phyloP scores from a whole-genome alignment of 2,329 filamentous ascomycete species.

The Verticillium tricorpus region DNA sequence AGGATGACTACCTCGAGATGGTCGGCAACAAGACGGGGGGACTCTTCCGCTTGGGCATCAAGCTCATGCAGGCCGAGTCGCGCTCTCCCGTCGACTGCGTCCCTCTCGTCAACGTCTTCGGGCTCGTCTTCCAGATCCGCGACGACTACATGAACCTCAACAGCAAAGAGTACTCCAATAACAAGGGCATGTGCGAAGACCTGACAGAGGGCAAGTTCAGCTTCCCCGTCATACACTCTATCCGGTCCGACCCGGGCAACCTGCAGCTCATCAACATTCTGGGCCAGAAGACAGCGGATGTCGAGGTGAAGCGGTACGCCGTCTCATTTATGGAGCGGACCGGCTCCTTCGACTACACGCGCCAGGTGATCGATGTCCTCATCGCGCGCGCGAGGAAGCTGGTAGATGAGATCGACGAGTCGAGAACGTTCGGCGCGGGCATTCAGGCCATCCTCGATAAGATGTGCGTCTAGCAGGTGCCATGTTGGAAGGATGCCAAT shows the following conservation, averaged over 20 bases:
- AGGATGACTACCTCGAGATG: constrained; percentile 93
- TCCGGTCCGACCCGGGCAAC: constrained; percentile 69
- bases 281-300: constrained; percentile 80
- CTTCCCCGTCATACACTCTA: constrained; percentile 91
- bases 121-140: constrained; percentile 84
- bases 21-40: constrained; percentile 88
- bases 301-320: constrained; percentile 87
- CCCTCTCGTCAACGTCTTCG: constrained; percentile 79
- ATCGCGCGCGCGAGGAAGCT: constrained; percentile 58
- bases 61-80: constrained; percentile 80
- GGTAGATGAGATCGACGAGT: constrained; percentile 61
- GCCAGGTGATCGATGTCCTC: constrained; percentile 60
- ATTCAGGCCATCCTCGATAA: constrained; percentile 66
- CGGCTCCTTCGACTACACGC: constrained; percentile 84
- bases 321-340: constrained; percentile 86
- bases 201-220: constrained; percentile 96
- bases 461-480: constrained; percentile 38
- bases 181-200: constrained; percentile 94
- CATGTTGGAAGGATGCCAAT: background rate
- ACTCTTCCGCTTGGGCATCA: constrained; percentile 77
- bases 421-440: constrained; percentile 48
- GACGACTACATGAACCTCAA: constrained; percentile 92
- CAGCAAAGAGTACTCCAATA: constrained; percentile 68
- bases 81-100: constrained; percentile 60
- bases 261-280: constrained; percentile 86